phyloP scores from a whole-genome alignment of 768 basidiomycete species.

The Saitozyma sp. region DNA sequence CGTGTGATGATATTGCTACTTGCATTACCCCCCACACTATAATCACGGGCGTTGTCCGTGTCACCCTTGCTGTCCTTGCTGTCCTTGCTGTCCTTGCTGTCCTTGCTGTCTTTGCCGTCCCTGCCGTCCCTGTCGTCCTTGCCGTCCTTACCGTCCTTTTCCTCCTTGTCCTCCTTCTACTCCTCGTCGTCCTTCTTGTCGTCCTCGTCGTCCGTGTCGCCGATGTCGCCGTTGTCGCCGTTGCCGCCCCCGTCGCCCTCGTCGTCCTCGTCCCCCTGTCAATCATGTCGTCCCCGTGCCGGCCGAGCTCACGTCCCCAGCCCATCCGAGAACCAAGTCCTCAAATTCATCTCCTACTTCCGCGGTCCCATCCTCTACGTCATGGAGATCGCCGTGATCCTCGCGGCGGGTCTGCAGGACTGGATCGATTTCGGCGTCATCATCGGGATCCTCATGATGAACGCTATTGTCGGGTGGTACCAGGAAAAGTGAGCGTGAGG shows the following conservation, averaged over 20 bases:
- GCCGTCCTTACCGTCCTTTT: too few species aligned
- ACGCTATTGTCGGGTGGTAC: conserved; percentile 58
- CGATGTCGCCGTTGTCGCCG: too few species aligned
- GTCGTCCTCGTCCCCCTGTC: conserved; percentile 8
- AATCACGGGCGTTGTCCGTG: too few species aligned
- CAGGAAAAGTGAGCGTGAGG: conserved; percentile 54
- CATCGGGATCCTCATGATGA: conserved; percentile 49
- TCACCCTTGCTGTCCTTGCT: too few species aligned
- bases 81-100: too few species aligned
- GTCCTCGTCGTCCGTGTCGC: neutral
- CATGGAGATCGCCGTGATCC: conserved; percentile 59
- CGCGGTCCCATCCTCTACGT: conserved; percentile 57
- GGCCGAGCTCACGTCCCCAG: conserved; percentile 25
- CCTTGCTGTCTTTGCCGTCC: too few species aligned
- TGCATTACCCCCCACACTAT: too few species aligned
- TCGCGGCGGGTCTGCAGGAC: conserved; percentile 57
- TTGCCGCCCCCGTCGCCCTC: too few species aligned
- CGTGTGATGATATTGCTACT: too few species aligned
- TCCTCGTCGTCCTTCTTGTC: conserved; percentile 19
- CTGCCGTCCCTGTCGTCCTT: too few species aligned
- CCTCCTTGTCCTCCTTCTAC: conserved; percentile 19
- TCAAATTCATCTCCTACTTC: conserved; percentile 58
- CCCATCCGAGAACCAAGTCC: conserved; percentile 55
- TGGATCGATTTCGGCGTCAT: conserved; percentile 61
- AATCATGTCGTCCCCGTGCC: neutral